Evolutionary conservation across 345 rosid species (phyloP), one percentile per base, ranked within the genome.

Genomic region (Citrus reticulata): DNA sequence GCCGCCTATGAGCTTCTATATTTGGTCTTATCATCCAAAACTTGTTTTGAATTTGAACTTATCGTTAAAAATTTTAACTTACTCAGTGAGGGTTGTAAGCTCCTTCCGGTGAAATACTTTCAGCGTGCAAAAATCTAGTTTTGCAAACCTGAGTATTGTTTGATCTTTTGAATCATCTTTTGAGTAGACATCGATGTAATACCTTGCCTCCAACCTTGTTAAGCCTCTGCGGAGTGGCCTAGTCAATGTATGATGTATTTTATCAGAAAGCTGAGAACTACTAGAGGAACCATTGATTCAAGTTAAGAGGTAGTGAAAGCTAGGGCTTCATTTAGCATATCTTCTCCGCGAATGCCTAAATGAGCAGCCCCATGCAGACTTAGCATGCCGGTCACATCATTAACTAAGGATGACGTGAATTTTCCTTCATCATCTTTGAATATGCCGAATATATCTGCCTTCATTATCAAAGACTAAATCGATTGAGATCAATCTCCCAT

Each of bases 91-190:
- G 17, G 2, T n/a, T 3, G 24, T 20, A 7, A 82, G 49, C 17
- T 85, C 85, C 58, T 79, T 32, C 40, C 24, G 67, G 19, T 79
- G 77, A 17, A 24, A 29, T 72, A 72, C 30, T 42, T 69, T 55
- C 6, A 78, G 8, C n/a, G 32, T 24, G 62, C 69, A 73, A 70
- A 76, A 84, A 63, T 81, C 79, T 59, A 85, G 35, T 68, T 82
- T 82, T n/a, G 85, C 85, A n/a, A 80, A 57, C 67, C 40, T 78
- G 7, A 78, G 6, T 16, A 76, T 4, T 6, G 40, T 59, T 35
- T 46, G 24, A 17, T 63, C 57, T 14, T 68, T 72, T 25, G 66
- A 58, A 32, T 42, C 70, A 2, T 78, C 78, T 80, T 13, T 22
- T 19, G 68, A 22, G 54, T 81, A 86, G n/a, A 83, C 3, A 37